Percentiles rank a stretch among this genome's conserved stretches.
Evolutionary conservation across 2,329 filamentous ascomycete genomes (phyloP).

Genomic region (Clarireedia paspali): DNA sequence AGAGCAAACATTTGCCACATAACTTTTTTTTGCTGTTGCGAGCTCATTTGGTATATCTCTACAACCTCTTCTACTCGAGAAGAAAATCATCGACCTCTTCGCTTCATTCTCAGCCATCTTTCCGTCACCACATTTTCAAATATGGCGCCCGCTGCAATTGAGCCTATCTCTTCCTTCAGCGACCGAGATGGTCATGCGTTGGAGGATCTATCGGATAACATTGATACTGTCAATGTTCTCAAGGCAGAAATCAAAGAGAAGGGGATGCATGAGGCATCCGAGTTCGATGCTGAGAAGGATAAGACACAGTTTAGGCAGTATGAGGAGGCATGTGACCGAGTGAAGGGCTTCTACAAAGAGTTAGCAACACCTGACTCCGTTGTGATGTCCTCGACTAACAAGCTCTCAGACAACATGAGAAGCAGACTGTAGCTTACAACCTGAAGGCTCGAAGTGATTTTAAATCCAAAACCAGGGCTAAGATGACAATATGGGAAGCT

Average conservation of each 20-base stretch:
- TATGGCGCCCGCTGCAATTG: constrained; percentile 24
- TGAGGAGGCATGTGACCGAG: constrained; percentile 72
- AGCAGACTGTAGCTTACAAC: constrained; percentile 79
- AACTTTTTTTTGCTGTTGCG: no score
- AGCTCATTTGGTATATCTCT: no score
- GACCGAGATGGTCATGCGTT: constrained; percentile 27
- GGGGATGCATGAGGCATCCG: constrained; percentile 47
- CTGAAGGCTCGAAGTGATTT: constrained; percentile 68
- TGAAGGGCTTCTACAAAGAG: constrained; percentile 79
- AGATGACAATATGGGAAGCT: constrained; percentile 84
- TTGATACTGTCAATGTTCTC: constrained; percentile 48
- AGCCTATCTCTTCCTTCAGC: constrained; percentile 5
- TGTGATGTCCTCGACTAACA: background rate
- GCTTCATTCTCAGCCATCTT: no score
- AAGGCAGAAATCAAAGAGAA: constrained; percentile 33
- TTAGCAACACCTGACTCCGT: background rate
- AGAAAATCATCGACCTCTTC: no score
- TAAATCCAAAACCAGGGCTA: constrained; percentile 51
- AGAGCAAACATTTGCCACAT: no score
- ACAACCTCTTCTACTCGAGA: no score
- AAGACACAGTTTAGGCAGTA: constrained; percentile 78
- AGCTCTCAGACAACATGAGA: constrained; percentile 44
- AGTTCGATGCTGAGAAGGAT: constrained; percentile 69
- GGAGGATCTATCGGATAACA: constrained; percentile 39
- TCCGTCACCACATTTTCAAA: background rate